phyloP scores from a whole-genome alignment of 2,329 filamentous ascomycete species.

The Zopfia rhizophila region DNA sequence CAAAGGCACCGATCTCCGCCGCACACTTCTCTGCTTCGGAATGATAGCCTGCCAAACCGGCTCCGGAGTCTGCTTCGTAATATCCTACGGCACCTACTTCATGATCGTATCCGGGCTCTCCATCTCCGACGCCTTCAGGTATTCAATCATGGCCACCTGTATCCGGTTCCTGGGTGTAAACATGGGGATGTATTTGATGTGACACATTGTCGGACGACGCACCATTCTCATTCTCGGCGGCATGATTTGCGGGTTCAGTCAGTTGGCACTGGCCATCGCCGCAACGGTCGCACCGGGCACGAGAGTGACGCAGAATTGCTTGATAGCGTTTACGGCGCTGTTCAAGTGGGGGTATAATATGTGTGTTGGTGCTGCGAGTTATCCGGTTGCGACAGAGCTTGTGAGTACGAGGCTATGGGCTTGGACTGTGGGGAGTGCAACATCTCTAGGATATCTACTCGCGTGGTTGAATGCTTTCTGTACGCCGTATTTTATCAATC shows the following conservation, averaged over 20 bases:
- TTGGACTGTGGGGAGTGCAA: slow-evolving; percentile 49
- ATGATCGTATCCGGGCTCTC: slow-evolving; percentile 31
- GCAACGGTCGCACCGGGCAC: slow-evolving; percentile 37
- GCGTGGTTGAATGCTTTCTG: slow-evolving; percentile 50
- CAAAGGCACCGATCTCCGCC: slow-evolving; percentile 57
- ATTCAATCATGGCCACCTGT: slow-evolving; percentile 62
- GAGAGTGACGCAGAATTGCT: slow-evolving; percentile 30
- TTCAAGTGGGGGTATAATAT: slow-evolving; percentile 51
- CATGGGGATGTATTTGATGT: slow-evolving; percentile 61
- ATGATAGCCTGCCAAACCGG: slow-evolving; percentile 56
- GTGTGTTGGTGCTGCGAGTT: slow-evolving; percentile 44
- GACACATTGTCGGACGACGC: slow-evolving; percentile 59
- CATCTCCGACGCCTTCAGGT: slow-evolving; percentile 60
- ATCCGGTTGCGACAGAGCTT: slow-evolving; percentile 43
- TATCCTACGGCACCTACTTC: slow-evolving; percentile 63
- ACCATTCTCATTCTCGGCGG: slow-evolving; percentile 61
- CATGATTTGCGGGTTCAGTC: slow-evolving; percentile 55
- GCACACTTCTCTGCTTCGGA: slow-evolving; percentile 59
- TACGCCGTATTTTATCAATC: slow-evolving; percentile 54
- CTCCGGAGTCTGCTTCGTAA: slow-evolving; percentile 60
- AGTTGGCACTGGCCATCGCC: slow-evolving; percentile 58
- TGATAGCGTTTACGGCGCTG: slow-evolving; percentile 48
- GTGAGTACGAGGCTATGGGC: slow-evolving; percentile 47
- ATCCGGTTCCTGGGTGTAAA: slow-evolving; percentile 62
- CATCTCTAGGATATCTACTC: slow-evolving; percentile 47